phyloP scores from a whole-genome alignment of 2,329 filamentous ascomycete species.

The Alternaria infectoria region DNA sequence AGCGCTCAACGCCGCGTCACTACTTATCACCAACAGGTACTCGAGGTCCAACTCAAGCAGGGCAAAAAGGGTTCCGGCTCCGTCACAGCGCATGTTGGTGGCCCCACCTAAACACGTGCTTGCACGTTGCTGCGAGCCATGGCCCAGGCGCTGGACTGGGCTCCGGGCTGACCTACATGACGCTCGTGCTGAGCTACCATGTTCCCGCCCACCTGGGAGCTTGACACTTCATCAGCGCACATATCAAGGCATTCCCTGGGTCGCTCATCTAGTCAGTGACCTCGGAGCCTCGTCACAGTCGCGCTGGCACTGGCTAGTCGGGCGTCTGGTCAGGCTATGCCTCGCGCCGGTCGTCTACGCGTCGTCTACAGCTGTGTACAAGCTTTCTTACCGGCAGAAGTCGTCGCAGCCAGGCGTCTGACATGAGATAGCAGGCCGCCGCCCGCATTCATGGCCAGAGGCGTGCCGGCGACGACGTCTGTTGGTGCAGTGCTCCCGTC shows the following conservation, averaged over 20 bases:
- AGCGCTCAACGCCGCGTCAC: conserved; percentile 1
- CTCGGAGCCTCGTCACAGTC: neutral
- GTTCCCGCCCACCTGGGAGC: conserved; percentile 13
- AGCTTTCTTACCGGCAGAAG: conserved; percentile 9
- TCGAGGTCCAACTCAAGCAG: neutral
- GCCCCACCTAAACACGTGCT: conserved; percentile 20
- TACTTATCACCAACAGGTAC: neutral
- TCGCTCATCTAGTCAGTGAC: neutral
- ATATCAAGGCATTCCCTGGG: conserved; percentile 2
- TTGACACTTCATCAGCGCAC: conserved; percentile 15
- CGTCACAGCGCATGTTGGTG: neutral
- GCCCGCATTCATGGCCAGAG: neutral
- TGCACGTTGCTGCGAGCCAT: conserved; percentile 18
- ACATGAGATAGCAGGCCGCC: conserved; percentile 14
- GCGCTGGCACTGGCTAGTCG: neutral
- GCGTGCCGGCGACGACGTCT: conserved; percentile 12
- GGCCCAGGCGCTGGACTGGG: conserved; percentile 5
- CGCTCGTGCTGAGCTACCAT: conserved; percentile 11
- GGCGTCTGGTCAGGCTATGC: conserved; percentile 10
- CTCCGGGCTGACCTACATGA: conserved; percentile 1
- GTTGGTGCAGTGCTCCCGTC: conserved; percentile 22
- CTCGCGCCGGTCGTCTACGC: too few species aligned
- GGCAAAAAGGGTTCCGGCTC: neutral
- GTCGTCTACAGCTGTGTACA: neutral
- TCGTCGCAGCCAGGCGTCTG: conserved; percentile 10